Base-by-base conservation (phyloP, 2,329 filamentous ascomycete genomes). In the Pseudocercospora cruenta region DNA sequence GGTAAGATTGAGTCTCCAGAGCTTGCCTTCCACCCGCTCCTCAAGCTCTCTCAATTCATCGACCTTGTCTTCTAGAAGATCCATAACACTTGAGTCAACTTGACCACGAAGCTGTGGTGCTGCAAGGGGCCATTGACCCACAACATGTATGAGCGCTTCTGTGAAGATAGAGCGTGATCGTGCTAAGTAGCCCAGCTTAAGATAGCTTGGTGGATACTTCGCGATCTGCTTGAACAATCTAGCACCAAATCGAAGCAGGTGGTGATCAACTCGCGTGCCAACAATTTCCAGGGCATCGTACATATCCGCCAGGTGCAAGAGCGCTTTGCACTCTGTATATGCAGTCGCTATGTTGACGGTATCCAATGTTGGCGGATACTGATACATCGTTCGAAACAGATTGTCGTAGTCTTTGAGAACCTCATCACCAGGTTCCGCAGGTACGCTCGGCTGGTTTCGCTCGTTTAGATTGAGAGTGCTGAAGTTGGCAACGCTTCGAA, bases 201-300 rank as follows among this genome's bases (percentile, higher is more conserved):
- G 86, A 76, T 97, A 98, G 66, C 90, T 93, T 57, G 95, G 92
- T 12, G 94, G 94, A 76, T 97, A 97, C 80, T 97, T 97, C 60
- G 94, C 93, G 69, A 97, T 96, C 79, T 97, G 94, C 79, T 95
- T 96, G 90, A 94, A 97, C 2, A 98, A 85, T 1, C 93, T 87
- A 22, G 91, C 91, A 74, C 95, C 93, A 78, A 97, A 98, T 72
- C 95, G 92, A 16, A 98, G 83, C 14, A 98, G 85, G 78, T 98
- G 94, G 80, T 98, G 94, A 79, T 97, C 94, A 53, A 97, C 91
- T 43, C 94, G 88, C 1, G 92, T 92, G 0, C 94, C 94, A 8
- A 96, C 93, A 16, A 97, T 93, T 31, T 89, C 85, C 12, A 97
- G 85, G 14, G 94, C 93, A 77, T 97, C 94, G 81, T 97, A 97